phyloP scores from a whole-genome alignment of 225 moss, liverwort and hornwort genomes.

The Sphagnum tenellum region DNA sequence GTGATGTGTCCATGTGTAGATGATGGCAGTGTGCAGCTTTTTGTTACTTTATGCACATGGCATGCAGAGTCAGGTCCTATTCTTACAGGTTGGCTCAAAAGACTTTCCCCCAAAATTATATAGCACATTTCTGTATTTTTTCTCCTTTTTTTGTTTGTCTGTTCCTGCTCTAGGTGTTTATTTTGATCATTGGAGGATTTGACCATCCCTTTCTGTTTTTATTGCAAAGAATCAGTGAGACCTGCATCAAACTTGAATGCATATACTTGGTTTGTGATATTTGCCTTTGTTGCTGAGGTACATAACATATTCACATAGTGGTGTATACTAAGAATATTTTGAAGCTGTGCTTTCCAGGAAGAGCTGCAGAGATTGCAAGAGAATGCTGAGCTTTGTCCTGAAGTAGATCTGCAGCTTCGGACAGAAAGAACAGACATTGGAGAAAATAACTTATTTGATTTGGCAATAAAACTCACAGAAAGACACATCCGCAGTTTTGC shows the following conservation, averaged over 20 bases:
- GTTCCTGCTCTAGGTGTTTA: neutral
- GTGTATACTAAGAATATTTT: neutral
- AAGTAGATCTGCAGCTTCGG: conserved; percentile 1
- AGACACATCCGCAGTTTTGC: conserved; percentile 28
- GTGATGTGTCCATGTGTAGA: too few species aligned
- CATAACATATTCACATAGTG: neutral
- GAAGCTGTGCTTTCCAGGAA: conserved; percentile 10
- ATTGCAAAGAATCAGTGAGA: neutral
- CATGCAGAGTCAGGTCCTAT: conserved; percentile 19
- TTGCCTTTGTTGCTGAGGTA: neutral
- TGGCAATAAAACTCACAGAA: conserved; percentile 5
- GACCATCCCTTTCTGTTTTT: neutral
- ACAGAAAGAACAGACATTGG: neutral
- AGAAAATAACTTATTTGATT: conserved; percentile 5
- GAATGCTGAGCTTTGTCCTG: conserved; percentile 14
- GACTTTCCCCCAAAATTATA: neutral
- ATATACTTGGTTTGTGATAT: neutral
- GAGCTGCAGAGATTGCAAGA: conserved; percentile 18
- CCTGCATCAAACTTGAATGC: too few species aligned
- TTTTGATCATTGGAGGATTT: neutral
- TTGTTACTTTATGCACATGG: conserved; percentile 16
- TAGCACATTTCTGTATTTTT: too few species aligned
- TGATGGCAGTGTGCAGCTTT: conserved; percentile 6
- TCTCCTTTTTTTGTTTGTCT: neutral
- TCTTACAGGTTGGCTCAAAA: conserved; percentile 17